Percentiles rank a stretch among this genome's conserved stretches.
Evolutionary conservation across 176 grass and related monocot species (phyloP).

Genomic region (Oryza coarctata): DNA sequence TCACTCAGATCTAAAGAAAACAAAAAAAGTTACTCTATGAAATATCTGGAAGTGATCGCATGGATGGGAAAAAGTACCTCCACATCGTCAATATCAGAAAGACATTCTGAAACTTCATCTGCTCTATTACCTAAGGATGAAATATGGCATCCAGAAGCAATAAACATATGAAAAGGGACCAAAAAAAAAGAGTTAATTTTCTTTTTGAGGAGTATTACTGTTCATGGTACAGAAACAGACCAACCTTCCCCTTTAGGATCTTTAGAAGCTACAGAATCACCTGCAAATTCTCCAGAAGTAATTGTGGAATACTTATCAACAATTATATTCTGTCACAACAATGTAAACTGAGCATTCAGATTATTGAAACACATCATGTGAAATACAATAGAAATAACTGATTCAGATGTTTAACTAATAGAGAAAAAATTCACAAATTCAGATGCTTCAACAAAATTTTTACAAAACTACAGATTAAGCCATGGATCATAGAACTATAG

Average conservation of each 20-base stretch:
- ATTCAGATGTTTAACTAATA: neutral
- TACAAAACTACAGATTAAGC: no score
- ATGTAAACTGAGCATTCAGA: neutral
- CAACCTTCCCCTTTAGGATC: conserved; percentile 49
- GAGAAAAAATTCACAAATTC: neutral
- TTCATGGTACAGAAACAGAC: conserved; percentile 20
- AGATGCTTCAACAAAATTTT: neutral
- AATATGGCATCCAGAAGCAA: conserved; percentile 33
- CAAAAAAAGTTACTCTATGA: conserved; percentile 19
- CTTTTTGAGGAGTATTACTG: neutral
- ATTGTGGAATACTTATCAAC: neutral
- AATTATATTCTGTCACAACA: conserved; percentile 15
- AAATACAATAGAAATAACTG: neutral
- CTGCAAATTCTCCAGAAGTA: conserved; percentile 30
- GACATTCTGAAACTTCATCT: conserved; percentile 50
- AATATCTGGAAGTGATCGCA: neutral
- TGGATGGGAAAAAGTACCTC: conserved; percentile 43
- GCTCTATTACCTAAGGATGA: conserved; percentile 43
- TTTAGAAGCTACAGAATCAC: conserved; percentile 36
- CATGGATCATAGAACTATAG: no score
- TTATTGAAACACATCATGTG: neutral
- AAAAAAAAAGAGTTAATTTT: neutral
- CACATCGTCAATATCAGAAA: conserved; percentile 86
- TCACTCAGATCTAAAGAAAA: neutral
- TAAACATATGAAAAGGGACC: conserved; percentile 15